Conservation (phyloP, 495 filamentous ascomycete genomes). For the Thermochaetoides thermophila region DNA sequence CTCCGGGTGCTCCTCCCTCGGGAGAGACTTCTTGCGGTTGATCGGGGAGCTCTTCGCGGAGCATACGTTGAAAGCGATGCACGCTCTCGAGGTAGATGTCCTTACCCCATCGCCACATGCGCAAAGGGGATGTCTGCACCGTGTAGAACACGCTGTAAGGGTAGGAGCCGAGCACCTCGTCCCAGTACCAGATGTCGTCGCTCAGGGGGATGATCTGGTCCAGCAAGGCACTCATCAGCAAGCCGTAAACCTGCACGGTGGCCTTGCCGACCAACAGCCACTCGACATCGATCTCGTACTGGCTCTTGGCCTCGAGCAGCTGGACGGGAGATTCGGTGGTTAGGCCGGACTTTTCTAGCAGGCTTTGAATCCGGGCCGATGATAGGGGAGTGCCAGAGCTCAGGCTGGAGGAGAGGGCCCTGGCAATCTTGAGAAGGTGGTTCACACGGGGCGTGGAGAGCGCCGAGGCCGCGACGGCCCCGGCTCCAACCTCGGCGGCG, state of each 20-base stretch:
- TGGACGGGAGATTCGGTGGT: constrained; percentile 2
- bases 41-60: constrained; percentile 1
- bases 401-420: constrained; percentile 50
- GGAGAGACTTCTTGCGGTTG: not conserved
- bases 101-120: constrained; percentile 50
- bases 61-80: constrained; percentile 25
- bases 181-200: constrained; percentile 88
- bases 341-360: constrained; percentile 46
- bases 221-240: constrained; percentile 55
- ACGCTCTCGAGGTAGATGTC: constrained; percentile 46
- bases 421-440: constrained; percentile 48
- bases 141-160: constrained; percentile 60
- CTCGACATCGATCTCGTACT: constrained; percentile 59
- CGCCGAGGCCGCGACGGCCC: constrained; percentile 8
- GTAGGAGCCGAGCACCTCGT: constrained; percentile 60
- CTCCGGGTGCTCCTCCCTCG: not conserved
- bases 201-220: constrained; percentile 66
- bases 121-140: constrained; percentile 63
- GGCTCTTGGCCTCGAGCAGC: constrained; percentile 13
- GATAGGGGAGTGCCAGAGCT: constrained; percentile 39
- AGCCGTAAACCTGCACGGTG: constrained; percentile 67
- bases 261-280: constrained; percentile 84
- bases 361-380: constrained; percentile 34
- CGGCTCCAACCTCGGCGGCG: too few relatives aligned
- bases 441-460: constrained; percentile 27